phyloP scores from a whole-genome alignment of 768 basidiomycete genomes.

The Lanmaoa pseudosensibilis region DNA sequence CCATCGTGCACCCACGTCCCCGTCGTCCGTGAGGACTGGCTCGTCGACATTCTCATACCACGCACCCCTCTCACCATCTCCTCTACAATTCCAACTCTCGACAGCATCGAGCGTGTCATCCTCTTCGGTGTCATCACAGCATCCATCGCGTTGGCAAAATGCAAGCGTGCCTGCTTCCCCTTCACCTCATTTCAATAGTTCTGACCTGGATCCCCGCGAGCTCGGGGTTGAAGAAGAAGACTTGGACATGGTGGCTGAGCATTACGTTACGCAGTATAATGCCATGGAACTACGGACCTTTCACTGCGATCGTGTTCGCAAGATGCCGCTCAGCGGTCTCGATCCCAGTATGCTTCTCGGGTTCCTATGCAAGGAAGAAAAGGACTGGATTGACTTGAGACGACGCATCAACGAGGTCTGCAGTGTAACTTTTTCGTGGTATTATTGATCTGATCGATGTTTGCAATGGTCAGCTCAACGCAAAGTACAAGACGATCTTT shows the following conservation, averaged over 20 bases:
- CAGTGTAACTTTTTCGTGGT: slow-evolving; percentile 3
- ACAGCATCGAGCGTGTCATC: slow-evolving; percentile 36
- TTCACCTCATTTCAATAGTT: slow-evolving; percentile 19
- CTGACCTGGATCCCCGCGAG: slow-evolving; percentile 41
- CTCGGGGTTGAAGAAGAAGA: slow-evolving; percentile 33
- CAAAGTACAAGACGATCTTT: slow-evolving; percentile 73
- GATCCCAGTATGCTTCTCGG: slow-evolving; percentile 98
- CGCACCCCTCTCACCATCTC: slow-evolving; percentile 60
- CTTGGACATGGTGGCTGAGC: slow-evolving; percentile 51
- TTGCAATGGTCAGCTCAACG: slow-evolving; percentile 16
- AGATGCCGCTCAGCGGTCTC: slow-evolving; percentile 87
- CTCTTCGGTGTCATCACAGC: slow-evolving; percentile 34
- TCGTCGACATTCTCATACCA: slow-evolving; percentile 56
- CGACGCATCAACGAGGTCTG: slow-evolving; percentile 70
- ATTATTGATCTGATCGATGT: slow-evolving; percentile 8
- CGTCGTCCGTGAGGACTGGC: slow-evolving; percentile 51
- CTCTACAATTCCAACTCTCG: slow-evolving; percentile 64
- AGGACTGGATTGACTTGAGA: slow-evolving; percentile 83
- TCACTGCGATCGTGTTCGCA: slow-evolving; percentile 94
- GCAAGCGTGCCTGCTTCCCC: slow-evolving; percentile 24
- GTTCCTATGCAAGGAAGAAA: slow-evolving; percentile 80
- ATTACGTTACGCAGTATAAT: slow-evolving; percentile 74
- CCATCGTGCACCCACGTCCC: slow-evolving; percentile 44
- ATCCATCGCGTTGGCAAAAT: slow-evolving; percentile 30
- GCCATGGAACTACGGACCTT: slow-evolving; percentile 78